Conservation (phyloP, 2,329 filamentous ascomycete genomes). For the Paracoccidioides lutzii region DNA sequence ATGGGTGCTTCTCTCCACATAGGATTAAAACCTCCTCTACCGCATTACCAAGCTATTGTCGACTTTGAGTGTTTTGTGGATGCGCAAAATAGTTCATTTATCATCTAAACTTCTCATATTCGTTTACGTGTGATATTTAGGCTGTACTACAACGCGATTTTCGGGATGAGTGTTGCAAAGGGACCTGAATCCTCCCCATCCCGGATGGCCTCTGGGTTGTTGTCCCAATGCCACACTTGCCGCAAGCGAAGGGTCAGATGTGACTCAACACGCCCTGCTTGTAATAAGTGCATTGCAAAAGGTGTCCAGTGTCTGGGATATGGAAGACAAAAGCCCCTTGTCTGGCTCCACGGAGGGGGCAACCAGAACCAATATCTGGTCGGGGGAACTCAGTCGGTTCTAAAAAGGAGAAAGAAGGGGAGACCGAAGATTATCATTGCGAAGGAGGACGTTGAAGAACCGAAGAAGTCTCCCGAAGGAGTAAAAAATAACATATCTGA, state of each 20-base stretch:
- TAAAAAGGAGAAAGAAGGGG: constrained; percentile 8
- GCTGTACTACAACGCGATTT: background rate
- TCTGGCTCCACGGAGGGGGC: constrained; percentile 31
- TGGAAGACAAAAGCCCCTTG: constrained; percentile 33
- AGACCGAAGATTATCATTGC: constrained; percentile 9
- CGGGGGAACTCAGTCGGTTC: constrained; percentile 1
- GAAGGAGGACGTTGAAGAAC: background rate
- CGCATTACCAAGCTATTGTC: background rate
- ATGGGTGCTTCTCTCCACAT: background rate
- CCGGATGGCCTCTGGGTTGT: constrained; percentile 32
- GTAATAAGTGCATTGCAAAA: constrained; percentile 10
- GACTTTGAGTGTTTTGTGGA: background rate
- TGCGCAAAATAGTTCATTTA: background rate
- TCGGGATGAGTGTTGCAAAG: constrained; percentile 1
- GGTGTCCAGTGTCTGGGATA: constrained; percentile 12
- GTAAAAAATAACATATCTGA: background rate
- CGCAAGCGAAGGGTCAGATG: constrained; percentile 12
- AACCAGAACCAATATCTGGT: constrained; percentile 7
- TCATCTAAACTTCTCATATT: background rate
- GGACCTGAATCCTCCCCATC: constrained; percentile 19
- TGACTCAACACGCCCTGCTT: constrained; percentile 9
- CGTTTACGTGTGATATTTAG: background rate
- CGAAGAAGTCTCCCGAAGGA: background rate
- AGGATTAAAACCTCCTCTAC: background rate
- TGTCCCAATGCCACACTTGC: constrained; percentile 11